Base-by-base conservation (phyloP, 441 rosid species). In the Daphne laureola region DNA sequence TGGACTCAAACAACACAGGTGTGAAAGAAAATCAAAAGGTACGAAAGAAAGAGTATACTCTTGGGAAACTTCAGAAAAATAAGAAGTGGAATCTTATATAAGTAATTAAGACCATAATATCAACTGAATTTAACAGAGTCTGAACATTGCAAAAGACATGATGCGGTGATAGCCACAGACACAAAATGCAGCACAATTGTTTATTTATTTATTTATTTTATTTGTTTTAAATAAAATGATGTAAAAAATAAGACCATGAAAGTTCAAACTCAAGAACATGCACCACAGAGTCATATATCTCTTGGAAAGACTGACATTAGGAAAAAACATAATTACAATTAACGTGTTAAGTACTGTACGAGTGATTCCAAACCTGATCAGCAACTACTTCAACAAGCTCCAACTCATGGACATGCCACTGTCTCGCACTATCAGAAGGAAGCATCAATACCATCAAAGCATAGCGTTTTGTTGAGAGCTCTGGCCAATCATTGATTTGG, bases 341-440 rank as follows among this genome's bases (percentile, higher is more conserved):
- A 42, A 55, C 27, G 42, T 4, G 5, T 16, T 23, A 27, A 26
- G 38, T 35, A 46, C 4, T 12, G 44, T 50, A 54, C 21, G 54
- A 17, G 25, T 21, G 47, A 48, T 45, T 51, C 17, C 23, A 43
- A 69, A 84, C 98, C 96, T 93, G 98, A 70, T 93, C 98, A 62
- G 99, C 97, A 44, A 93, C 97, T 1, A 90, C 99, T 93, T 93
- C 99, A 44, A 93, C 99, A 40, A 93, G 93, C 72, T 93, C 97
- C 82, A 93, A 64, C 71, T 93, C 96, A 59, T 93, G 90, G 57
- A 75, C 87, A 75, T 87, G 99, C 99, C 99, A 93, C 63, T 90
- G 95, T 72, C 99, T 83, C 1, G 99, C 96, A 74, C 97, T 93
- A 66, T 90, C 91, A 15, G 96, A 85, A 38, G 99, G 96, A 62